Percentiles rank a stretch among this genome's conserved stretches.
Evolutionary conservation across 2,329 filamentous ascomycete genomes (phyloP).

Genomic region (Alternaria tenuissima): DNA sequence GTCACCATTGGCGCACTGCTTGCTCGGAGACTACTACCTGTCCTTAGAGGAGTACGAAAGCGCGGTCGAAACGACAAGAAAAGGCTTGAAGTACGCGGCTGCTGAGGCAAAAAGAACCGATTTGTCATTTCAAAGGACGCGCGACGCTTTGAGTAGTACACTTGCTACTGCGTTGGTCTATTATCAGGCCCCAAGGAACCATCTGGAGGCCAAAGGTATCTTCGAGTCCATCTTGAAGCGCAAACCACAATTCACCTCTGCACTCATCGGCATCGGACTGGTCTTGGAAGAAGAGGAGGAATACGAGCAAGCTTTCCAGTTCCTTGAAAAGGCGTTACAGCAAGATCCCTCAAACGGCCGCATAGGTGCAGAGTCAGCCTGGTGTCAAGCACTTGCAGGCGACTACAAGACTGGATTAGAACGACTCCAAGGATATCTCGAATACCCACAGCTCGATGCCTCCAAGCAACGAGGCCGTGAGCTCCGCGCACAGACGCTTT

Average conservation of each 20-base stretch:
- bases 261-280: conserved; percentile 87
- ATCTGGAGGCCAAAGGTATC: conserved; percentile 83
- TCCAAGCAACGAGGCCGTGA: conserved; percentile 69
- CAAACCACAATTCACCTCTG: conserved; percentile 78
- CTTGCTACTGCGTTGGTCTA: conserved; percentile 90
- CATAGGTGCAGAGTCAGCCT: conserved; percentile 86
- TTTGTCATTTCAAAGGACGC: conserved; percentile 64
- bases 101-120: conserved; percentile 73
- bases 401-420: conserved; percentile 73
- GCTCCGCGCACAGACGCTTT: conserved; percentile 84
- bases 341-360: conserved; percentile 78
- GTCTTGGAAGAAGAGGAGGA: conserved; percentile 95
- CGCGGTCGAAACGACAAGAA: conserved; percentile 80
- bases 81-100: conserved; percentile 69
- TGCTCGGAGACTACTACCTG: conserved; percentile 85
- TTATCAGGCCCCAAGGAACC: conserved; percentile 88
- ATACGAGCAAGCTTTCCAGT: conserved; percentile 80
- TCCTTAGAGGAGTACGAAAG: conserved; percentile 85
- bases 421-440: conserved; percentile 75
- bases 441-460: conserved; percentile 65
- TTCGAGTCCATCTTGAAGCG: conserved; percentile 83
- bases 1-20: conserved; percentile 82
- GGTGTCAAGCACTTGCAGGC: conserved; percentile 86
- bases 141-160: conserved; percentile 77
- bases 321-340: conserved; percentile 77